Conservation (phyloP, 2,329 filamentous ascomycete species). For the Calycina marina region DNA sequence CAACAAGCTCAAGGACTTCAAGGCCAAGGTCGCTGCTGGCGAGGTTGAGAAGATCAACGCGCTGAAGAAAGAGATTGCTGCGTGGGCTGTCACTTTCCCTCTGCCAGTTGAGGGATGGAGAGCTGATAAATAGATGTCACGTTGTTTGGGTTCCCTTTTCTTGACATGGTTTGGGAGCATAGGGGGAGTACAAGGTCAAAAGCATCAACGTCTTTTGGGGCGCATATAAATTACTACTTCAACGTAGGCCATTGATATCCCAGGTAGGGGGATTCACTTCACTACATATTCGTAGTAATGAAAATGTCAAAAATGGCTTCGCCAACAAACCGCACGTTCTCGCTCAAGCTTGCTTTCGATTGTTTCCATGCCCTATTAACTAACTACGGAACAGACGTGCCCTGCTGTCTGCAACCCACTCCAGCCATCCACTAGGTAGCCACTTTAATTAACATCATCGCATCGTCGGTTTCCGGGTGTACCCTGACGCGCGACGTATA, state of each 20-base stretch:
- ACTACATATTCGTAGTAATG: too few relatives aligned
- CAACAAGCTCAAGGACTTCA: conserved; percentile 99
- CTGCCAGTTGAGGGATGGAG: conserved; percentile 71
- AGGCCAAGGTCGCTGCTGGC: conserved; percentile 71
- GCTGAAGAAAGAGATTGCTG: conserved; percentile 77
- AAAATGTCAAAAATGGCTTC: too few relatives aligned
- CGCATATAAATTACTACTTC: background rate
- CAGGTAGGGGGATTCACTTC: too few relatives aligned
- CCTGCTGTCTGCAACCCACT: too few relatives aligned
- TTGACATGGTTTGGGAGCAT: conserved; percentile 2
- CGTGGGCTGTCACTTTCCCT: conserved; percentile 82
- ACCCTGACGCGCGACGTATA: too few relatives aligned
- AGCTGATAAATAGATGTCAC: conserved; percentile 4
- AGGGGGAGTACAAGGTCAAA: conserved; percentile 3
- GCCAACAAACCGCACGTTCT: too few relatives aligned
- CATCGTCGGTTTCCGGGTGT: too few relatives aligned
- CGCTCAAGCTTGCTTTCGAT: too few relatives aligned
- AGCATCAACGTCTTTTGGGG: conserved; percentile 5
- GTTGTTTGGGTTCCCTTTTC: background rate
- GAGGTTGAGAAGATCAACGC: conserved; percentile 68
- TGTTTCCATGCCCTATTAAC: too few relatives aligned
- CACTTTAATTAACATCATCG: too few relatives aligned
- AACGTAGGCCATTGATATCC: conserved; percentile 10
- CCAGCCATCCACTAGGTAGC: too few relatives aligned
- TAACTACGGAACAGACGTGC: too few relatives aligned